Evolutionary conservation across 1,139 yeast species (phyloP).

Genomic region (Pichia sp.): DNA sequence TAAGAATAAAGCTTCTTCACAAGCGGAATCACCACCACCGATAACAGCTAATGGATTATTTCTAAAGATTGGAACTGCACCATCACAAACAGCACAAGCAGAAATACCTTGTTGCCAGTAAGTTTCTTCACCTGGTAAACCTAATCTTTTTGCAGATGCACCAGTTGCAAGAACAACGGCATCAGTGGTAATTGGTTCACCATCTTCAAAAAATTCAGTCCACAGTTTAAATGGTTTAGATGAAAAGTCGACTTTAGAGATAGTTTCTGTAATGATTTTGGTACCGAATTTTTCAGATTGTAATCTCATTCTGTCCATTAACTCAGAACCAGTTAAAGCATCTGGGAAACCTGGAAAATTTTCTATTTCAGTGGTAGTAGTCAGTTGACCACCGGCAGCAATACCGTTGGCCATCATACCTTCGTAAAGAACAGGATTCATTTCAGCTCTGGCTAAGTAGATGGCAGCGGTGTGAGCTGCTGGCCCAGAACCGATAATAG

Average conservation of each 20-base stretch:
- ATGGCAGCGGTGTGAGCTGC: constrained; percentile 99
- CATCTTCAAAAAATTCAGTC: constrained; percentile 91
- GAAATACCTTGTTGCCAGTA: constrained; percentile 99
- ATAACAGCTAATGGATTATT: constrained; percentile 94
- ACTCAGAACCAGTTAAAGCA: constrained; percentile 80
- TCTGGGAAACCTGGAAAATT: constrained; percentile 98
- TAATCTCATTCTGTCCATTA: constrained; percentile 90
- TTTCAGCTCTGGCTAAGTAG: constrained; percentile 92
- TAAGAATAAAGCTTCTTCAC: constrained; percentile 95
- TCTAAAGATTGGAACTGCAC: constrained; percentile 98
- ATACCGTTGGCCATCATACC: constrained; percentile 97
- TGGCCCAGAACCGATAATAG: constrained; percentile 96
- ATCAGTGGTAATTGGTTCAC: constrained; percentile 85
- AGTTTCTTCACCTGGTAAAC: constrained; percentile 90
- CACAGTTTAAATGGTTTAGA: constrained; percentile 89
- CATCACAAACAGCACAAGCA: constrained; percentile 99
- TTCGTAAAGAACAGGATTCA: constrained; percentile 87
- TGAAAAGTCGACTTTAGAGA: constrained; percentile 83
- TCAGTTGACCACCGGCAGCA: constrained; percentile 98
- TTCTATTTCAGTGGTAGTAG: constrained; percentile 96
- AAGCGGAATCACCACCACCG: constrained; percentile 99
- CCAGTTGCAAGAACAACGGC: constrained; percentile 94
- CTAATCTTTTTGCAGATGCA: constrained; percentile 92
- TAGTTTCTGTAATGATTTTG: constrained; percentile 87
- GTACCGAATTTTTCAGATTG: constrained; percentile 89